Evolutionary conservation across 2,329 filamentous ascomycete species (phyloP), one percentile per base, ranked within the genome.

Genomic region (Alternaria sp.): DNA sequence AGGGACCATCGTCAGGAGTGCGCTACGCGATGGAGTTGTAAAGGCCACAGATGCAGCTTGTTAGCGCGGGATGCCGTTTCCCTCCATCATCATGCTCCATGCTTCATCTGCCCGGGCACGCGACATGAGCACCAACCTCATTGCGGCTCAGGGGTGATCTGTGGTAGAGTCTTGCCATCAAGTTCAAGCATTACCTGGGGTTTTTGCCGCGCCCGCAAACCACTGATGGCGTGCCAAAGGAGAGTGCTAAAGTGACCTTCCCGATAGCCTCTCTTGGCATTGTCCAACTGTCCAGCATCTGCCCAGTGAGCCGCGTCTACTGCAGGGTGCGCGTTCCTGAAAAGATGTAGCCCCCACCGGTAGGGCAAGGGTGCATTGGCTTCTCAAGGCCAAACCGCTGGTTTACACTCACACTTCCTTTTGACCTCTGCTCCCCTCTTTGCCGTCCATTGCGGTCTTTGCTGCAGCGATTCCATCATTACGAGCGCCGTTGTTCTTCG

Each of bases 321-420:
- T 62, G 61, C 55, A 61, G 61, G 57, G 59, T 52, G 45, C 62
- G 65, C 67, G 67, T 68, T 68, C 67, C 66, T 69, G 65, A 61
- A 57, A 50, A 54, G 13, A 61, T 59, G 56, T 56, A 59, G 63
- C 62, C 61, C 58, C 58, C 58, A 40, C 61, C 51, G 45, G 28
- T 50, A 58, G 54, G 58, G 49, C 26, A 54, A 60, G 50, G 61
- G 54, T 59, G 54, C 61, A 52, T 46, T 54, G 32, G 21, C 50
- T 57, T 51, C 50, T 57, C 60, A 54, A 62, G 57, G 55, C 51
- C 50, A 25, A 62, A 62, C 45, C 57, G 57, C 60, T 40, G 55
- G 28, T 51, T 47, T 57, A 51, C 56, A 44, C 36, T 54, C 36
- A 44, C 55, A n/a, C 45, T 23, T 44, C 28, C 17, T 26, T 47